Base-by-base conservation (phyloP, 441 rosid genomes). In the Kokia cookei region DNA sequence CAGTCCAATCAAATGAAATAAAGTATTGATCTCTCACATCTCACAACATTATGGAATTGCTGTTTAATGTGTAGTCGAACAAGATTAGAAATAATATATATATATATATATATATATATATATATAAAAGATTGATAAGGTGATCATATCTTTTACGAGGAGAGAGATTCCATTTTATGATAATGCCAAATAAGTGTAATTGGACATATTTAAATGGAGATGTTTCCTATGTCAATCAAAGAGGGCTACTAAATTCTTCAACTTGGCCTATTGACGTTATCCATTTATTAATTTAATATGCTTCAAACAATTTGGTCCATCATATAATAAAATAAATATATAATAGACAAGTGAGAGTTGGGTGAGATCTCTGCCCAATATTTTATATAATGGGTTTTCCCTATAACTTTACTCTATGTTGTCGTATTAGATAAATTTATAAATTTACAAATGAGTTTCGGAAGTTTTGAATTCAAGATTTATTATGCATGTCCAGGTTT, bases 121-220 rank as follows among this genome's bases (percentile, higher is more conserved):
- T 15, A 26, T 7, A 8, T 57, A 67, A 29, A 27, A 27, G 3
- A 27, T 17, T 50, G 29, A 59, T 3, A 57, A 48, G 15, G 27
- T 64, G 73, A 54, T 76, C 64, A 22, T 74, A 57, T 71, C 37
- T 27, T 71, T 57, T 32, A 17, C 57, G 5, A 3, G 22, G 14
- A 32, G 54, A 7, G 65, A 62, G 73, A 71, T 79, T 73, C 73
- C 35, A 5, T 69, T 43, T 3, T 32, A 13, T 72, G 45, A 66
- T 75, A 77, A 55, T 69, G 77, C 74, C 79, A 73, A 80, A 43
- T 48, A 57, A 76, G 65, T 71, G 19, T 6, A 17, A 4, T 65
- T 59, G 54, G 53, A 71, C 62, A 29, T 51, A 32, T 65, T 42
- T 57, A 66, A 77, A 58, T 43, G 76, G 47, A 48, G 40, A 9